Conservation (phyloP, 2,329 filamentous ascomycete species). For the Dactylonectria macrodidyma region DNA sequence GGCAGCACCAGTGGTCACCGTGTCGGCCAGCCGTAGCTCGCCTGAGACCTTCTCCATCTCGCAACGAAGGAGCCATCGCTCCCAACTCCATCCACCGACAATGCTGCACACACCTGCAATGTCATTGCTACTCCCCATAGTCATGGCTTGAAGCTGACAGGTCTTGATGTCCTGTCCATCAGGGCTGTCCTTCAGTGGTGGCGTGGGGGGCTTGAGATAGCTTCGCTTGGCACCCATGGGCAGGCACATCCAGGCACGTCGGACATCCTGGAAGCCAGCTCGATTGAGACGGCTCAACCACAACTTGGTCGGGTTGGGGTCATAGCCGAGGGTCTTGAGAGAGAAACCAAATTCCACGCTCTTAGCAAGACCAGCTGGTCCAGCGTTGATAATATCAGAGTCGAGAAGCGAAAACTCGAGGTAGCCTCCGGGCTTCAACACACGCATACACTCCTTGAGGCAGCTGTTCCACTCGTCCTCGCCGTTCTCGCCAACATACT, state of each 20-base stretch:
- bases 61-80: conserved; percentile 93
- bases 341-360: conserved; percentile 94
- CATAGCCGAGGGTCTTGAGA: conserved; percentile 91
- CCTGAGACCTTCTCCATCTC: conserved; percentile 86
- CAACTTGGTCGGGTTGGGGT: conserved; percentile 84
- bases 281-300: conserved; percentile 83
- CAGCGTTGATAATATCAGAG: conserved; percentile 89
- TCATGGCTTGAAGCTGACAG: conserved; percentile 73
- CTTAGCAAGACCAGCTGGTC: conserved; percentile 83
- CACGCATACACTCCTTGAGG: conserved; percentile 87
- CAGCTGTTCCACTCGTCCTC: conserved; percentile 92
- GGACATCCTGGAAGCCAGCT: conserved; percentile 84
- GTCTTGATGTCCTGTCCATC: conserved; percentile 60
- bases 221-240: conserved; percentile 77
- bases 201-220: conserved; percentile 50
- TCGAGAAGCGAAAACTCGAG: conserved; percentile 93
- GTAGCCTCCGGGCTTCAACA: conserved; percentile 93
- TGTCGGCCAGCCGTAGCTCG: conserved; percentile 71
- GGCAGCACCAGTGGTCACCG: conserved; percentile 64
- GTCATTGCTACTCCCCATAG: conserved; percentile 77
- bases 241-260: conserved; percentile 89
- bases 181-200: conserved; percentile 53
- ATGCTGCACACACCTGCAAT: conserved; percentile 84
- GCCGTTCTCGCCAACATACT: conserved; percentile 76
- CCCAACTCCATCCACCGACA: conserved; percentile 92